These are phyloP conservation scores for Psilocybe mexicana DNA, from an alignment of 1,284 basidiomycete species.

Conservation along the genomic window DNA sequence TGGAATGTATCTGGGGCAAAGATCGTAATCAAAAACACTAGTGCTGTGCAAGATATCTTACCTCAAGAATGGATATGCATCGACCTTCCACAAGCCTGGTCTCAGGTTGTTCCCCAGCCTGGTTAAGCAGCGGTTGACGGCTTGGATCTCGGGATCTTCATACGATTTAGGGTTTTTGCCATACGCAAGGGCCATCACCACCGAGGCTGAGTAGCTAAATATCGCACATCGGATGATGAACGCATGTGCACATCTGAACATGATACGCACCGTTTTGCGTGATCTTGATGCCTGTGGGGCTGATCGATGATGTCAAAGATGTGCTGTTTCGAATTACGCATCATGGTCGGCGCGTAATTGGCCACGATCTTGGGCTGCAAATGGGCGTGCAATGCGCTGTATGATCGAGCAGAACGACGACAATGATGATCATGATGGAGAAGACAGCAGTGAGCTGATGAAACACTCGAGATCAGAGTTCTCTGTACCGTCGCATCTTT, in stretches of 20 bases:
- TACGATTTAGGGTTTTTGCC: slow-evolving; percentile 55
- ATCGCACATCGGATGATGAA: neutral
- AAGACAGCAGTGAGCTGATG: neutral
- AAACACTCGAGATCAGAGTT: neutral
- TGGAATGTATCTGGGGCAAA: slow-evolving; percentile 47
- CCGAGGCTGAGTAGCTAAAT: slow-evolving; percentile 58
- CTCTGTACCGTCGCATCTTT: slow-evolving; percentile 43
- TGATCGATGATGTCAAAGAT: slow-evolving; percentile 52
- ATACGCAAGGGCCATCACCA: slow-evolving; percentile 67
- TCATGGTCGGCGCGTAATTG: slow-evolving; percentile 49
- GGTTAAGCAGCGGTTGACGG: slow-evolving; percentile 48
- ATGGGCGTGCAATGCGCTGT: slow-evolving; percentile 53
- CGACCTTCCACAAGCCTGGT: slow-evolving; percentile 60
- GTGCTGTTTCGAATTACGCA: slow-evolving; percentile 46
- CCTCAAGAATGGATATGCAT: slow-evolving; percentile 55
- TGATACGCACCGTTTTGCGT: slow-evolving; percentile 45
- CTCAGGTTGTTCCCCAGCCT: slow-evolving; percentile 51
- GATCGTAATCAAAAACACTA: too few relatives aligned
- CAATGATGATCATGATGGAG: too few relatives aligned
- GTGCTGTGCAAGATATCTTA: slow-evolving; percentile 23
- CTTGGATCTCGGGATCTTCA: slow-evolving; percentile 56
- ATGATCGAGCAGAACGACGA: neutral
- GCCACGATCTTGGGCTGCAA: slow-evolving; percentile 49
- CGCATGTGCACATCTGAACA: neutral
- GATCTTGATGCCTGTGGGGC: slow-evolving; percentile 51